Percentiles rank a stretch among this genome's conserved stretches.
phyloP scores from a whole-genome alignment of 441 rosid genomes.

The Manihot esculenta region DNA sequence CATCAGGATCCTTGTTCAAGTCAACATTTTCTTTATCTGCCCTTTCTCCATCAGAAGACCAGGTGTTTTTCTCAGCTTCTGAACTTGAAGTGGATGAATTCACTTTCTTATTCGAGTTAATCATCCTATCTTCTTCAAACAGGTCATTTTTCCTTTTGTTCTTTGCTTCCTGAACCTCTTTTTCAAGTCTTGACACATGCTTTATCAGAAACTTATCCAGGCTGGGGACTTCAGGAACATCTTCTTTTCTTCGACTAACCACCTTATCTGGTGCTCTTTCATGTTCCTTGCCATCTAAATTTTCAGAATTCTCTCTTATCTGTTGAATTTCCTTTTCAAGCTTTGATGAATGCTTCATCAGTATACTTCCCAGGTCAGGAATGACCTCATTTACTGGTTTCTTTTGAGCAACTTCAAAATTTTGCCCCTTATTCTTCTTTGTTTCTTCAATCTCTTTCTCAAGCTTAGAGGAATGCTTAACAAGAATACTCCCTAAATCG shows the following conservation, averaged over 20 bases:
- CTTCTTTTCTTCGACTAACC: constrained; percentile 24
- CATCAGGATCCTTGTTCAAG: constrained; percentile 24
- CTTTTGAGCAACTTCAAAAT: constrained; percentile 21
- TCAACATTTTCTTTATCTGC: constrained; percentile 57
- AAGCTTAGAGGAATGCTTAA: constrained; percentile 54
- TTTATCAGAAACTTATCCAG: constrained; percentile 81
- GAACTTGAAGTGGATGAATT: constrained; percentile 9
- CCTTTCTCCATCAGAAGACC: constrained; percentile 2
- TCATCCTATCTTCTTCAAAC: constrained; percentile 21
- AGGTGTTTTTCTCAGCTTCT: constrained; percentile 14
- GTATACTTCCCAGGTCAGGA: constrained; percentile 49
- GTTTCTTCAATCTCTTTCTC: constrained; percentile 65
- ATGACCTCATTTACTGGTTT: constrained; percentile 30
- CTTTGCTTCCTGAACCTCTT: constrained; percentile 77
- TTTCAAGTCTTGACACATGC: constrained; percentile 73
- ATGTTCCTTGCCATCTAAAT: constrained; percentile 29
- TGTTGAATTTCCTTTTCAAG: constrained; percentile 48
- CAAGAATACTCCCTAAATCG: constrained; percentile 56
- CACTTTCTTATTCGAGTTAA: constrained; percentile 15
- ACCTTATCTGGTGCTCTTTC: constrained; percentile 23
- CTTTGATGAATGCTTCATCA: constrained; percentile 42
- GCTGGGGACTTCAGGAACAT: constrained; percentile 49
- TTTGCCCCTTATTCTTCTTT: constrained; percentile 41
- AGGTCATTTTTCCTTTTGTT: constrained; percentile 34
- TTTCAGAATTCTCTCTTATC: constrained; percentile 31